Conservation (phyloP, 768 basidiomycete genomes). For the Gyrodon lividus region DNA sequence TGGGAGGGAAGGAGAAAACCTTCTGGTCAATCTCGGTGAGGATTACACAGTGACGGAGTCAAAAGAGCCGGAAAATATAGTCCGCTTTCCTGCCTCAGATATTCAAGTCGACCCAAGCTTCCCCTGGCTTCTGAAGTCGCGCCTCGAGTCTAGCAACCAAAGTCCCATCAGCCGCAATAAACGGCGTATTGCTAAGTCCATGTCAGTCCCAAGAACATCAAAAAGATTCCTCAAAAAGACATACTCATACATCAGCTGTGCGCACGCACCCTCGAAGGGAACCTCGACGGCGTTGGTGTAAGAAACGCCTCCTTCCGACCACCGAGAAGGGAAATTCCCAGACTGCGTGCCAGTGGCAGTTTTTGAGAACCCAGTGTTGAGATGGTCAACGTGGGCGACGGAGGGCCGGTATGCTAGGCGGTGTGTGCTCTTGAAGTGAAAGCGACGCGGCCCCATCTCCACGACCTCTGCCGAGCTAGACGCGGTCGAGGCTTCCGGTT, state of each 20-base stretch:
- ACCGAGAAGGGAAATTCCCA: constrained; percentile 8
- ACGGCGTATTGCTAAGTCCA: constrained; percentile 42
- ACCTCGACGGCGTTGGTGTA: constrained; percentile 36
- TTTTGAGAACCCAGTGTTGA: constrained; percentile 6
- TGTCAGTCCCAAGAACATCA: background rate
- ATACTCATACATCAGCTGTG: constrained; percentile 53
- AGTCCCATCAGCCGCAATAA: constrained; percentile 44
- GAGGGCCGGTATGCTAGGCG: constrained; percentile 28
- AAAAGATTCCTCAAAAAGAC: constrained; percentile 25
- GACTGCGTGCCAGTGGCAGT: too few relatives aligned
- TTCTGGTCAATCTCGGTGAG: too few relatives aligned
- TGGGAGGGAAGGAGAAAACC: too few relatives aligned
- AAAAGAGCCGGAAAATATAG: too few relatives aligned
- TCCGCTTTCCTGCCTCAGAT: too few relatives aligned
- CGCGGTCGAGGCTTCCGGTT: background rate
- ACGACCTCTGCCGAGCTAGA: too few relatives aligned
- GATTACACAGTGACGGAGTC: too few relatives aligned
- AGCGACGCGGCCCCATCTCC: background rate
- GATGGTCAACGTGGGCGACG: too few relatives aligned
- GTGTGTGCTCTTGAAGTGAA: constrained; percentile 24
- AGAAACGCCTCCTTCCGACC: constrained; percentile 7
- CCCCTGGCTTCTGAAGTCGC: constrained; percentile 36
- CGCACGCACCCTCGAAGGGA: constrained; percentile 37
- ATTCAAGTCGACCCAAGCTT: too few relatives aligned
- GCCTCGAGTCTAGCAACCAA: constrained; percentile 49